These are phyloP conservation scores for Isabelozyma gotoi DNA, from an alignment of 805 yeast genomes.

Conservation along the genomic window DNA sequence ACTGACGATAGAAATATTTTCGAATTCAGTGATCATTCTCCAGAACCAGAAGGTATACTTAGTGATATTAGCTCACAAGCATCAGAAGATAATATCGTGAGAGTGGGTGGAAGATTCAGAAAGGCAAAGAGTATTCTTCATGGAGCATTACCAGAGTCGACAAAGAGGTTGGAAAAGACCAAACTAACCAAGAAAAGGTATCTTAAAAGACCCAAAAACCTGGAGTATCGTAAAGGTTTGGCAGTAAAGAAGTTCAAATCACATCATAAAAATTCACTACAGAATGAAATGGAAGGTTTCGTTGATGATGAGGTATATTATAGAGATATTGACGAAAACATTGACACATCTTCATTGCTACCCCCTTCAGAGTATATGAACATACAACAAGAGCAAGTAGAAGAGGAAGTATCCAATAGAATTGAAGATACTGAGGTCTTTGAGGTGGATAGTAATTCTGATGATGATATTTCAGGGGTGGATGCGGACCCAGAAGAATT, in stretches of 20 bases:
- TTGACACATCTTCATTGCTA: not conserved
- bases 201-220: conserved; percentile 1
- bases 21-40: not conserved
- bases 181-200: conserved; percentile 9
- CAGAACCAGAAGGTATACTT: not conserved
- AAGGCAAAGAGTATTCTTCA: conserved; percentile 30
- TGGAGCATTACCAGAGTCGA: conserved; percentile 42
- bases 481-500: not conserved
- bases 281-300: conserved; percentile 11
- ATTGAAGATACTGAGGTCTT: not conserved
- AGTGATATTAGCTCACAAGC: not conserved
- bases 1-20: not conserved
- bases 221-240: conserved; percentile 33
- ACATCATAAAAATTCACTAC: not conserved
- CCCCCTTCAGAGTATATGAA: not conserved
- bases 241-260: conserved; percentile 26
- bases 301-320: conserved; percentile 18
- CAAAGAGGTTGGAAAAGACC: conserved; percentile 29
- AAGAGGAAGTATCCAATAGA: not conserved
- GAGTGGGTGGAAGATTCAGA: conserved; percentile 24
- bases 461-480: not conserved
- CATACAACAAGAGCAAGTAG: not conserved
- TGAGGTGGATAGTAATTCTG: not conserved
- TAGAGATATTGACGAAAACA: conserved; percentile 3
- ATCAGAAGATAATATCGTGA: conserved; percentile 7